A percentile compares a stretch with the other conserved stretches of the same genome.
Evolutionary conservation across 129 eudicot species (phyloP).

Genomic region (Ambrosia trifida): DNA sequence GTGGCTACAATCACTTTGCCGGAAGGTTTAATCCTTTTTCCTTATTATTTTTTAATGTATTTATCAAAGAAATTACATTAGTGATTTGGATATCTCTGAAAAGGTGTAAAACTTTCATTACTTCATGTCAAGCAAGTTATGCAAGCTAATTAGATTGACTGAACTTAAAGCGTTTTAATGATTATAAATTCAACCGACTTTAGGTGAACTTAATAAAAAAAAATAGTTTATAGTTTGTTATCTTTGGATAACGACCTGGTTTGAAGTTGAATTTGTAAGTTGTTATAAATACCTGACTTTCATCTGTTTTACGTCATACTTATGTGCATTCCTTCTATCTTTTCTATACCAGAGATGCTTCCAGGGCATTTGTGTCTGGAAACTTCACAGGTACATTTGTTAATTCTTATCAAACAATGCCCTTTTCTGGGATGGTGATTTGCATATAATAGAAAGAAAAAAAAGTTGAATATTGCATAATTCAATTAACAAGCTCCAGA

Average conservation of each 20-base stretch:
- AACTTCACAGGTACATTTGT: constrained; percentile 68
- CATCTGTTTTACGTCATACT: neutral
- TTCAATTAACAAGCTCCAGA: constrained; percentile 7
- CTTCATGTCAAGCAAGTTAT: neutral
- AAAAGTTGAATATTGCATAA: constrained; percentile 8
- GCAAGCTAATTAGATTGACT: neutral
- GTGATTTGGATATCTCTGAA: neutral
- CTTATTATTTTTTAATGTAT: neutral
- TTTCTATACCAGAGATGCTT: constrained; percentile 75
- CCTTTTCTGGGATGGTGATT: neutral
- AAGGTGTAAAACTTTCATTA: neutral
- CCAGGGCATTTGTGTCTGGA: constrained; percentile 95
- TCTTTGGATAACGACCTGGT: neutral
- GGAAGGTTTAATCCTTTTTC: constrained; percentile 58
- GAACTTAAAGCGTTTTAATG: neutral
- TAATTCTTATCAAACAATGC: constrained; percentile 8
- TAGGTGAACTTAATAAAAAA: neutral
- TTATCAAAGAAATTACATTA: neutral
- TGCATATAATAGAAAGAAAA: neutral
- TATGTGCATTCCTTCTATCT: constrained; percentile 1
- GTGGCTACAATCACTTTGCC: constrained; percentile 88
- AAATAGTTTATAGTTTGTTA: neutral
- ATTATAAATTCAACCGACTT: neutral
- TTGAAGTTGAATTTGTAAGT: neutral
- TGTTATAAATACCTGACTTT: neutral